Base-by-base conservation (phyloP, 108 stramenopile genomes). In the Discostella stelligeroides region DNA sequence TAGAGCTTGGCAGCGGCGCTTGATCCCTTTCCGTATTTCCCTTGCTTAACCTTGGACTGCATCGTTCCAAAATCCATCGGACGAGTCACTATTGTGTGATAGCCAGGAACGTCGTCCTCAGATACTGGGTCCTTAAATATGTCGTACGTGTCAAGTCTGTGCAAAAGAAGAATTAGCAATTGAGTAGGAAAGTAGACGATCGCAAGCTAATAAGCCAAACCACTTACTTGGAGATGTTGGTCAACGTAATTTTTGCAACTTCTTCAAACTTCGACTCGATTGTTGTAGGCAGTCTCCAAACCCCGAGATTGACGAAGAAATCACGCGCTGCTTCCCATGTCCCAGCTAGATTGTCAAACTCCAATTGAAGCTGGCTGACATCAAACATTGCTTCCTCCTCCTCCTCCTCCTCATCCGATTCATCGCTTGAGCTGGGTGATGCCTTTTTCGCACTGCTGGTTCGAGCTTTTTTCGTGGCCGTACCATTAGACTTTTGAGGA, bases 11-110 rank as follows among this genome's bases (percentile, higher is more conserved):
- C 66, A 10, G 73, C 73, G 13, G 84, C 88, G 13, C 77, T 66
- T n/a, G 86, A 82, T 38, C 89, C 92, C 42, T 70, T 49, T 13
- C 92, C 92, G 47, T 94, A 94, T 54, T 77, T 71, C 29, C 87
- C 90, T 15, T 80, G 68, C 29, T 84, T 83, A 13, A 91, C 63
- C 62, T 94, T 94, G 17, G 79, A 58, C 51, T 64, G 73, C 81
- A 92, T 92, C 0, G 83, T 86, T 2, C 81, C 71, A 56, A 90
- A 86, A 68, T 90, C 89, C 73, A 92, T 92, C 0, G 92, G 92
- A 37, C 80, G 76, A 25, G 73, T 85, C 20, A 92, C 79, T 39
- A 88, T 63, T 34, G 85, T 83, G 21, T 42, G 81, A 56, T 92
- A 92, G 1, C 84, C 89, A 25, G 92, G 92, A 45, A 88, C 92